Percentiles rank a stretch among this genome's conserved stretches.
These are phyloP conservation scores for Cicer chorassanicum DNA, from an alignment of 306 rosid species.

Conservation along the genomic window DNA sequence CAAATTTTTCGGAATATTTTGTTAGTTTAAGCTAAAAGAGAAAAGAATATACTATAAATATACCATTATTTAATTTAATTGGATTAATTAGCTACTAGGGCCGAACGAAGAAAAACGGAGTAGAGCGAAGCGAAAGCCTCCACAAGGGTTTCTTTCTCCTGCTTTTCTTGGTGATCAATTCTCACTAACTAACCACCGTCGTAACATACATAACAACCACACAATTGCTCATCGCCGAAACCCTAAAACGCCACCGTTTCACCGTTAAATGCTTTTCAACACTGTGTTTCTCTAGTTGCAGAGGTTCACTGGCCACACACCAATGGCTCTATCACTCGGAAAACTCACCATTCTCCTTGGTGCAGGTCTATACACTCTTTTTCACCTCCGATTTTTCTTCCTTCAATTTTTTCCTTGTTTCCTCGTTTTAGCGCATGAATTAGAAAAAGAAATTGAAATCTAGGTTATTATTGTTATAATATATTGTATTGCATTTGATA, in stretches of 20 bases:
- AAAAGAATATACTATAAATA: background rate
- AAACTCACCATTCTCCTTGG: slow-evolving; percentile 86
- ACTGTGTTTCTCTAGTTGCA: slow-evolving; percentile 31
- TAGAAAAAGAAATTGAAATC: background rate
- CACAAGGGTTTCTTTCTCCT: background rate
- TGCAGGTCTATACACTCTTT: slow-evolving; percentile 67
- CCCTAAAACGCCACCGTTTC: slow-evolving; percentile 34
- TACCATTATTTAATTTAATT: background rate
- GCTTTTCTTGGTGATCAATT: background rate
- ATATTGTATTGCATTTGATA: background rate
- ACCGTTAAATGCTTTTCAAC: background rate
- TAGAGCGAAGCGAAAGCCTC: background rate
- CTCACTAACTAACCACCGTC: background rate
- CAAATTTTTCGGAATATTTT: no score
- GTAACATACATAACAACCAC: background rate
- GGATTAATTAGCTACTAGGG: background rate
- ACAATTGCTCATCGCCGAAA: slow-evolving; percentile 12
- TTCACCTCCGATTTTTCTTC: background rate
- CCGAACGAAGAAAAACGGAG: background rate
- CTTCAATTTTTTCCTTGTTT: background rate
- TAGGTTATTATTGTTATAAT: slow-evolving; percentile 33
- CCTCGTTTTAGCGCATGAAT: background rate
- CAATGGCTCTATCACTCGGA: slow-evolving; percentile 81
- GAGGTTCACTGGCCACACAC: slow-evolving; percentile 43
- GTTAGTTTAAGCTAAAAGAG: no score